Evolutionary conservation across 2,329 filamentous ascomycete species (phyloP), one percentile per base, ranked within the genome.

Genomic region (Chrysosporium queenslandicum): DNA sequence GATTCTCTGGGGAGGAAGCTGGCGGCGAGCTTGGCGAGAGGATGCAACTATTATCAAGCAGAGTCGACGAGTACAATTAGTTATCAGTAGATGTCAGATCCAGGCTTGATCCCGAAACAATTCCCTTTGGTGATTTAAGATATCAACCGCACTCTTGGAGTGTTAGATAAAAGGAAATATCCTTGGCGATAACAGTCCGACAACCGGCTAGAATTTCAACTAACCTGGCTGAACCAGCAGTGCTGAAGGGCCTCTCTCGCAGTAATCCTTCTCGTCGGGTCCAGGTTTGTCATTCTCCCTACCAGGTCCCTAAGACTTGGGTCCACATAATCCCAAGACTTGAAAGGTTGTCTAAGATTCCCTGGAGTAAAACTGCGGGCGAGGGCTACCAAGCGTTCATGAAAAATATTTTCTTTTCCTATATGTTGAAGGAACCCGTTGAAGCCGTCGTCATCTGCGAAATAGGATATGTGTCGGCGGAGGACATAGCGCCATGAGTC

Each of bases 381-480:
- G 40, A 74, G 63, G 46, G 63, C 61, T 27, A 64, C 62, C 25
- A 74, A 64, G 32, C 68, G 64, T 46, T 69, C 53, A n/a, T 59
- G 60, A 63, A 68, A 74, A 20, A 66, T 67, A 54, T 68, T 70
- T 8, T 66, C 62, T 50, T 55, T 39, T 32, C 69, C 70, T 30
- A 74, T 66, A 59, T 72, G 69, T 43, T 66, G 58, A 21, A 76
- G 60, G 32, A 74, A 62, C 25, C 66, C 66, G 46, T 67, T 61
- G 32, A 74, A 62, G 42, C 69, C 64, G 1, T 71, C 59, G 59
- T 64, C 62, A 53, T 74, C 67, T 23, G 66, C 67, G 60, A 76
- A 76, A 55, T 71, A 71, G 3, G 72, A 76, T 29, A 76, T 65
- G 54, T 74, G 71, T 21, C 68, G 66, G 36, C 48, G 52, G 23